Evolutionary conservation across 2,329 filamentous ascomycete genomes (phyloP), one percentile per base, ranked within the genome.

Genomic region (Ceratocystis eucalypticola): DNA sequence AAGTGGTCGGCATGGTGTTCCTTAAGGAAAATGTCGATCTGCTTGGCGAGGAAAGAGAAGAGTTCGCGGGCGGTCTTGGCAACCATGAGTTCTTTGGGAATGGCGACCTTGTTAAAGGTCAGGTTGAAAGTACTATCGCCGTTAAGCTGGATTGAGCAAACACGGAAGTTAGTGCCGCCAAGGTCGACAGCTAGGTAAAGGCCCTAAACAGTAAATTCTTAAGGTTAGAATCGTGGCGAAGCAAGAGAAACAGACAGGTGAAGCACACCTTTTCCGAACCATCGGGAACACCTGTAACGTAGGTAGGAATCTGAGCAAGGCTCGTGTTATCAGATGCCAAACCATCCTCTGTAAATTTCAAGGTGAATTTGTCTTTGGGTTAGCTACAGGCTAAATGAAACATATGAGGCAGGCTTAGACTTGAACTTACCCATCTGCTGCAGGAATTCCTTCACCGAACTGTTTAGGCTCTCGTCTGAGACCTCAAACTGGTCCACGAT

Each of bases 111-210:
- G 77, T 85, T 90, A 79, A 91, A 95, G 65, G 88, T 95, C 71
- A 97, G 84, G 76, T 89, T 90, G 80, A 96, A 97, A 67, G 91
- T 96, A 72, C 88, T 92, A 78, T 97, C 91, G 73, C 94, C 94
- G 74, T 96, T 92, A 69, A 99, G 82, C 71, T 89, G 84, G 73
- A 99, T 88, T 55, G 93, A 96, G 79, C 94, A 99, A 73, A 99
- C 94, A 71, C 94, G 88, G 77, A 97, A 96, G 79, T 99, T 99
- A 70, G 94, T 99, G 72, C 94, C 94, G 69, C 94, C 94, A n/a
- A 99, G 83, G 74, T 99, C 94, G 70, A 99, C 92, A 48, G 94
- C 93, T 74, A 99, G 86, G 78, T 96, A 99, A 48, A 96, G 81
- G 61, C 94, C 94, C 91, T 95, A 71, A 62, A 41, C 57, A 20